Evolutionary conservation across 805 yeast genomes (phyloP), one percentile per base, ranked within the genome.

Genomic region (Starmerella powellii): DNA sequence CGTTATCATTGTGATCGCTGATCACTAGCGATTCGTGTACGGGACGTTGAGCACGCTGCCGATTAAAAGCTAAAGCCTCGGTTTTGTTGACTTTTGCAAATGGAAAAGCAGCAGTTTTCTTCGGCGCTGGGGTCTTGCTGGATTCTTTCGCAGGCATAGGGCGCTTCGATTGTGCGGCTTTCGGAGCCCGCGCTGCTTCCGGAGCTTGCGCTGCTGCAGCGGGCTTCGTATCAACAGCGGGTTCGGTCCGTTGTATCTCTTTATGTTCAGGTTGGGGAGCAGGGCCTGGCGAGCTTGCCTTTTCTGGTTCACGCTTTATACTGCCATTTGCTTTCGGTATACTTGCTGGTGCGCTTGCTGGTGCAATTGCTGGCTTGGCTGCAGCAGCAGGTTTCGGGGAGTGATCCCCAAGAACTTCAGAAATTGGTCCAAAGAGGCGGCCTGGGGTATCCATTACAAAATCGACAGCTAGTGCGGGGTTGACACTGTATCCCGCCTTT

Each of bases 21-120:
- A 40, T 42, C 2, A 50, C 53, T 2, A 46, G 44, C 18, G 39
- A 34, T 21, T 48, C 48, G 8, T 33, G 18, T 2, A 45, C 49
- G 1, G 50, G 45, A 29, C 11, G 34, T 4, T 16, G 8, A 4
- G 15, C 24, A n/a, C 39, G 38, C 18, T 16, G 27, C 6, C 37
- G 33, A 6, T 6, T 37, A 16, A 29, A 15, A 4, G 21, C 19
- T 17, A 34, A 23, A 26, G 34, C 41, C 18, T 35, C 18, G 26
- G 37, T 19, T 33, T 41, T 30, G 10, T 38, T 34, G 5, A 23
- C 31, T 18, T 38, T 38, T n/a, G 19, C 16, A 21, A 38, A 38
- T 3, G 35, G 34, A n/a, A 37, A 30, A 10, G 18, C 16, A 19
- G 27, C 13, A 3, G 37, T 27, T 17, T 31, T 30, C 15, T 27